Evolutionary conservation across 169 alveolate genomes (phyloP).

Genomic region (Cryptosporidium muris): DNA sequence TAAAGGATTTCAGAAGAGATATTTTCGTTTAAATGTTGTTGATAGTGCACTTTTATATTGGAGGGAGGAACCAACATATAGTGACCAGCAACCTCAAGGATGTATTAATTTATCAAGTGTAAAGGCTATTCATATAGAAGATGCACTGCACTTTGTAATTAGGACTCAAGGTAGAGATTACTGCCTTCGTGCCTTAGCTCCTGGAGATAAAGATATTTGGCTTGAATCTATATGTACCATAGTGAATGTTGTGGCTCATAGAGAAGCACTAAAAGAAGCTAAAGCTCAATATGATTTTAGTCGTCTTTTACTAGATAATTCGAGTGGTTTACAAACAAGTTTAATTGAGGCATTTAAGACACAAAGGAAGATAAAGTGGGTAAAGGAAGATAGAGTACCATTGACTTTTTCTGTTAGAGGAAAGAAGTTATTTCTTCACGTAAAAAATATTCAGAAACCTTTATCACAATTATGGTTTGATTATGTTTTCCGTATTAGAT

Average conservation of each 20-base stretch:
- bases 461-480: constrained; percentile 56
- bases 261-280: constrained; percentile 59
- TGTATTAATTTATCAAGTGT: constrained; percentile 53
- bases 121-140: constrained; percentile 49
- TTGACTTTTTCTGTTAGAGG: constrained; percentile 59
- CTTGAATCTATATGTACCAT: constrained; percentile 64
- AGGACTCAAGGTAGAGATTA: constrained; percentile 61
- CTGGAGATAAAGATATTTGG: constrained; percentile 70
- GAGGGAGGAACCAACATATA: constrained; percentile 67
- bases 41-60: constrained; percentile 67
- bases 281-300: constrained; percentile 38
- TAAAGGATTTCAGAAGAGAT: constrained; percentile 60
- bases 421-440: constrained; percentile 23
- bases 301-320: constrained; percentile 3
- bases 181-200: constrained; percentile 51
- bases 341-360: constrained; percentile 49
- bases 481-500: constrained; percentile 17
- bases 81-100: constrained; percentile 65
- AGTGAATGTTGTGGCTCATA: constrained; percentile 28
- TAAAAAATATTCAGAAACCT: constrained; percentile 29
- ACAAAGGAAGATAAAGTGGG: constrained; percentile 62
- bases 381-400: constrained; percentile 54
- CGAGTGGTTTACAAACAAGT: constrained; percentile 25
- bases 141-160: constrained; percentile 61
- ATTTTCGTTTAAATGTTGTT: constrained; percentile 38